Base-by-base conservation (phyloP, 352 stramenopile genomes). In the Phytophthora europaea region DNA sequence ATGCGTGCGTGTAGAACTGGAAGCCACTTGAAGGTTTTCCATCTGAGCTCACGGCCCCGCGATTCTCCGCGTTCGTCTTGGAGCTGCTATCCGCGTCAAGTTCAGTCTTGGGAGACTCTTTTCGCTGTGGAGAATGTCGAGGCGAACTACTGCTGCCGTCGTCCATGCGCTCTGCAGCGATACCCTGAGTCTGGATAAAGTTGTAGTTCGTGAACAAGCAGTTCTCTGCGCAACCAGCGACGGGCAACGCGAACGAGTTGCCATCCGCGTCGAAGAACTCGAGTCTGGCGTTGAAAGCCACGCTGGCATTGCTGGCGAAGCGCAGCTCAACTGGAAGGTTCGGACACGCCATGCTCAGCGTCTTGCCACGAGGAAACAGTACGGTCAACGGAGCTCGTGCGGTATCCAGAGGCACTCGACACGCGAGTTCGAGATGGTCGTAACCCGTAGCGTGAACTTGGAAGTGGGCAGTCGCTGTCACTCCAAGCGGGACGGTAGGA, bases 191-290 rank as follows among this genome's bases (percentile, higher is more conserved):
- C 6, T 90, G 65, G 0, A 99, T 67, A 64, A 98, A 99, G 5
- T 67, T 70, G 63, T 92, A 94, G 60, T 93, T 98, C 0, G 94
- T 98, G 15, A 99, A 80, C 18, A 99, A 22, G 63, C 92, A 98
- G 69, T 98, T 98, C 58, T 99, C 96, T 0, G 92, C 86, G 38
- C 87, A 97, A 2, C 96, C 96, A 20, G 81, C 83, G 23, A 99
- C 79, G 2, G 89, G 81, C 2, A 99, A 67, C 26, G 80, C 70
- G 52, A 98, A 99, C 0, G 76, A 80, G 33, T 95, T 95, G 22
- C 94, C 93, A 22, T 98, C 94, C 0, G 78, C 55, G 64, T 99
- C 95, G 33, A 98, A 97, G 63, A 99, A 98, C 65, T 98, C 94
- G 34, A 99, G 84, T 26, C 92, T 79, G 0, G 91, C 88, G 51